Conservation (phyloP, 1,284 basidiomycete species). For the Cutaneotrichosporon sp. region DNA sequence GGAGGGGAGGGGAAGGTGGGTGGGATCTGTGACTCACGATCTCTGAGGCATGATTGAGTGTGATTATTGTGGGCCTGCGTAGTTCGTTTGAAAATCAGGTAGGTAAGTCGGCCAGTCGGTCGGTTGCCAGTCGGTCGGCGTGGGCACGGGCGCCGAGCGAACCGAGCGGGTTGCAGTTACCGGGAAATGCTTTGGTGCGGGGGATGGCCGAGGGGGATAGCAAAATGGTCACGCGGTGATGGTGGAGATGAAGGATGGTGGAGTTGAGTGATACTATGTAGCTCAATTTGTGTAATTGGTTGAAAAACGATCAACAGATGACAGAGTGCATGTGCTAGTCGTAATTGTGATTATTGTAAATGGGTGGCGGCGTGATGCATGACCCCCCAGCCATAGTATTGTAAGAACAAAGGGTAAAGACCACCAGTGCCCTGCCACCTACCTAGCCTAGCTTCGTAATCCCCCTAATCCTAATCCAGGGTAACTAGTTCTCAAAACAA, state of each 20-base stretch:
- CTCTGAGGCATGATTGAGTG: constrained; percentile 7
- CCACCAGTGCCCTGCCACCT: no score
- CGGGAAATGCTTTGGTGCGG: background rate
- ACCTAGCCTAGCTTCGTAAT: background rate
- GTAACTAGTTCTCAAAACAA: no score
- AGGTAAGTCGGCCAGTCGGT: background rate
- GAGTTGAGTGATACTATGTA: background rate
- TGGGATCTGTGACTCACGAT: constrained; percentile 1
- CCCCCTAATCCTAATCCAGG: background rate
- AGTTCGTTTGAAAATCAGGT: constrained; percentile 9
- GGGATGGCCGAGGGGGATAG: background rate
- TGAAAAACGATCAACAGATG: no score
- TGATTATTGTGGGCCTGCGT: constrained; percentile 5
- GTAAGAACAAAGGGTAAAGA: no score
- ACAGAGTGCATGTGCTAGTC: no score
- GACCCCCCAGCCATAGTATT: no score
- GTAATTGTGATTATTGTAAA: no score
- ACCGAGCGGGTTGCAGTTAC: background rate
- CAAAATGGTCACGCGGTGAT: background rate
- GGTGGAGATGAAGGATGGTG: background rate
- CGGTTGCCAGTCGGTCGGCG: background rate
- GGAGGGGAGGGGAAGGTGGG: background rate
- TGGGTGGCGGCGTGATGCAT: no score
- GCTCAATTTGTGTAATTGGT: no score
- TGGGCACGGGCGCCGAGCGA: background rate